Conservation (phyloP, 2,329 filamentous ascomycete genomes). For the Aspergillus sojae region DNA sequence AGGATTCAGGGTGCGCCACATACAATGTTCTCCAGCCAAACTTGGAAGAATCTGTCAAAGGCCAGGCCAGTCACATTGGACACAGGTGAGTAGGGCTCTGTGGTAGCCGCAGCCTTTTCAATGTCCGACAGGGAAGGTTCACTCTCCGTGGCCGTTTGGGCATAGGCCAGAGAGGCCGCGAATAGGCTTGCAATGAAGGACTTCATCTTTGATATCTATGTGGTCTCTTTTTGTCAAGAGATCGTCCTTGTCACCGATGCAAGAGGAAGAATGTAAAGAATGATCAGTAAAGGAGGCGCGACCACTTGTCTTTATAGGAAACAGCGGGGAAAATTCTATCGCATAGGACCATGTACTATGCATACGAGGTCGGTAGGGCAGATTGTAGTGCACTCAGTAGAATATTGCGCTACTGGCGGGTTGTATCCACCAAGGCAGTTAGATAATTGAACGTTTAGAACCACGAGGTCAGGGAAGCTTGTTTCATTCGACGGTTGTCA, state of each 20-base stretch:
- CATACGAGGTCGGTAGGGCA: neutral
- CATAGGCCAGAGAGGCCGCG: slow-evolving; percentile 27
- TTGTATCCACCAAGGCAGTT: slow-evolving; percentile 6
- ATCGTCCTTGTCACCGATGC: neutral
- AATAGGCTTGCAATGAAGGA: slow-evolving; percentile 37
- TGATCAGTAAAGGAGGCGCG: neutral
- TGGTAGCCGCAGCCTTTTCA: slow-evolving; percentile 53
- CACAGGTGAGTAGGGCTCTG: slow-evolving; percentile 63
- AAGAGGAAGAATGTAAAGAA: neutral
- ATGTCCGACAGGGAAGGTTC: slow-evolving; percentile 34
- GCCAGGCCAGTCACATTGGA: slow-evolving; percentile 69
- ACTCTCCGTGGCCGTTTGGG: slow-evolving; percentile 29
- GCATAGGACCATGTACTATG: slow-evolving; percentile 8
- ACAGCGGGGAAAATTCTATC: neutral
- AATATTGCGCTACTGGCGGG: neutral
- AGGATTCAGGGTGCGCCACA: slow-evolving; percentile 35
- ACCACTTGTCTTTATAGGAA: slow-evolving; percentile 9
- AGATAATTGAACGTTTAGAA: slow-evolving; percentile 1
- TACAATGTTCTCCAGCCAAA: slow-evolving; percentile 78
- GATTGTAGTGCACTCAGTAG: neutral
- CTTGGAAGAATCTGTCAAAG: slow-evolving; percentile 71
- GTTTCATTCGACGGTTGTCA: slow-evolving; percentile 15
- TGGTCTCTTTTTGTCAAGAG: neutral
- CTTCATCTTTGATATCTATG: slow-evolving; percentile 50
- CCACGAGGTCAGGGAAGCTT: slow-evolving; percentile 13